Percentiles rank a stretch among this genome's conserved stretches.
Conservation (phyloP, 257 asterid species). For the Sherardia arvensis region DNA sequence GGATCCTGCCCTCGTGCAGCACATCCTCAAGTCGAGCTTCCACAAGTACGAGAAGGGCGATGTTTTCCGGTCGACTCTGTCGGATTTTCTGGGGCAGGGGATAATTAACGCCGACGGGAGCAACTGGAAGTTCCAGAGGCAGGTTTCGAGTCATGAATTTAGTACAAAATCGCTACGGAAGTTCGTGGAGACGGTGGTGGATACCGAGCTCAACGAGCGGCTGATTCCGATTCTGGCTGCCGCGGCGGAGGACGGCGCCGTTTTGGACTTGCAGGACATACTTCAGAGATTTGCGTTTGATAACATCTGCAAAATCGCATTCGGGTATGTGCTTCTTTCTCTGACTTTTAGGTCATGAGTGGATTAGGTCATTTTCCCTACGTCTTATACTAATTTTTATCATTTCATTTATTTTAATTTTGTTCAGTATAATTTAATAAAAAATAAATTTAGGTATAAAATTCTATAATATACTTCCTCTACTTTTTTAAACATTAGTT, state of each 20-base stretch:
- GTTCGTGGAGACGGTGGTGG: constrained; percentile 51
- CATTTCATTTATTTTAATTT: too few relatives aligned
- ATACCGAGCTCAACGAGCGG: constrained; percentile 32
- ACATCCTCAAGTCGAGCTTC: constrained; percentile 50
- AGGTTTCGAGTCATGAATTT: constrained; percentile 55
- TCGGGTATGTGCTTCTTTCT: constrained; percentile 29
- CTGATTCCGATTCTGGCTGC: constrained; percentile 34
- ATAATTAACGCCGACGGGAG: constrained; percentile 55
- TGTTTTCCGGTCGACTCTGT: constrained; percentile 11
- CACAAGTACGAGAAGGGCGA: constrained; percentile 43
- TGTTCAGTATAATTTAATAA: too few relatives aligned
- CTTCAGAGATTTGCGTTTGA: constrained; percentile 66
- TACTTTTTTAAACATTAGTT: too few relatives aligned
- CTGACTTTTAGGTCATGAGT: too few relatives aligned
- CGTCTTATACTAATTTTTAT: too few relatives aligned
- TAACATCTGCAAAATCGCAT: constrained; percentile 52
- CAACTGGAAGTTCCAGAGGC: constrained; percentile 50
- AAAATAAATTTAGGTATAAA: too few relatives aligned
- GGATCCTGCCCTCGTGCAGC: constrained; percentile 49
- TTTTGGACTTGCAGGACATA: constrained; percentile 52
- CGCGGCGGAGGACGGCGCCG: constrained; percentile 1
- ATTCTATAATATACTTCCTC: too few relatives aligned
- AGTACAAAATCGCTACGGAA: constrained; percentile 42
- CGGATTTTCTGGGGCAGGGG: constrained; percentile 59
- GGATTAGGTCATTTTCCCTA: too few relatives aligned